Evolutionary conservation across 257 asterid genomes (phyloP).

Genomic region (Ligustrum vulgare): DNA sequence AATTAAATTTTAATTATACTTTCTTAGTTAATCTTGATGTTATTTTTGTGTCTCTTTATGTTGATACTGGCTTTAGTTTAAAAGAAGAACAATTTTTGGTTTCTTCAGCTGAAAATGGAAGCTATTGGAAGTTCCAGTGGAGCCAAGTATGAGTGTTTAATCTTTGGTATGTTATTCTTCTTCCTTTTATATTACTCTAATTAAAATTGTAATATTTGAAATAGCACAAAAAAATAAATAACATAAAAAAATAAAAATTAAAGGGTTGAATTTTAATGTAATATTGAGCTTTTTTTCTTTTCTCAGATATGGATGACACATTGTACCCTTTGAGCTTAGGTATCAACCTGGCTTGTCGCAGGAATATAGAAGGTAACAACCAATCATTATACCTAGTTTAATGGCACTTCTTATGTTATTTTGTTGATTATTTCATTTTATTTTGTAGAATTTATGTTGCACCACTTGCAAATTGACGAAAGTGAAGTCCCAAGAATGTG

Average conservation of each 20-base stretch:
- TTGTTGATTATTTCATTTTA: neutral
- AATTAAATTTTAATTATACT: neutral
- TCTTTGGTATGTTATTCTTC: constrained; percentile 51
- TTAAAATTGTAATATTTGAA: neutral
- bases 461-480: constrained; percentile 63
- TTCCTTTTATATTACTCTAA: neutral
- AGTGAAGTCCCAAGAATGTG: constrained; percentile 75
- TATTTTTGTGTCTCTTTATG: constrained; percentile 6
- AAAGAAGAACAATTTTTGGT: neutral
- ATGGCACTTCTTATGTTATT: neutral
- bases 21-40: neutral
- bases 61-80: neutral
- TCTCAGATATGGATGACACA: constrained; percentile 86
- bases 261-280: neutral
- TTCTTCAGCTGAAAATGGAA: constrained; percentile 51
- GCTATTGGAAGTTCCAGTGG: constrained; percentile 31
- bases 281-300: neutral
- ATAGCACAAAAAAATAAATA: neutral
- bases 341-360: constrained; percentile 74
- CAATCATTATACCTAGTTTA: neutral
- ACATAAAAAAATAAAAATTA: neutral
- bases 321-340: constrained; percentile 84
- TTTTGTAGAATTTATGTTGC: constrained; percentile 68
- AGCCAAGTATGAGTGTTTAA: constrained; percentile 57
- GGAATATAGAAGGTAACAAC: constrained; percentile 65